A percentile compares a stretch with the other conserved stretches of the same genome.
phyloP scores from a whole-genome alignment of 352 stramenopile genomes.

The Sclerospora graminicola region DNA sequence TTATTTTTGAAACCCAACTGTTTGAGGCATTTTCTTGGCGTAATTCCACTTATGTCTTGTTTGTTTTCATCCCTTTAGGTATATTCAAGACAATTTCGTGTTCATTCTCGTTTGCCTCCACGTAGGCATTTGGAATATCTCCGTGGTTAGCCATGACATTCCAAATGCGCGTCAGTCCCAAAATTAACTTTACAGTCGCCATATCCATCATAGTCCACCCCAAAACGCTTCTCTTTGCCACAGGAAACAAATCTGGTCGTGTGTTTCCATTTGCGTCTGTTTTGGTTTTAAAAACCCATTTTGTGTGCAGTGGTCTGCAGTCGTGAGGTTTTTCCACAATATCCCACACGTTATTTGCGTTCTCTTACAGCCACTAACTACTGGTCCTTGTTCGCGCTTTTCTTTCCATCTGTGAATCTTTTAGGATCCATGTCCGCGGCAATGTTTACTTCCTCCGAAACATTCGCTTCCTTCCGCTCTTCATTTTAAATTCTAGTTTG shows the following conservation, averaged over 20 bases:
- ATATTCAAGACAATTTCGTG: not conserved
- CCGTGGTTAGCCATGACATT: not conserved
- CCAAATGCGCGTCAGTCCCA: not conserved
- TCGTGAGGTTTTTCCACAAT: not conserved
- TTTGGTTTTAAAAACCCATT: not conserved
- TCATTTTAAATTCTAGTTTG: no score
- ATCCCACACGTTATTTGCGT: no score
- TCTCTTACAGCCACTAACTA: not conserved
- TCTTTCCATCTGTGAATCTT: no score
- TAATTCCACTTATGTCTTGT: no score
- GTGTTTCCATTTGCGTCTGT: not conserved
- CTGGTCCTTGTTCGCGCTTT: not conserved
- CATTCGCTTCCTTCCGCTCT: no score
- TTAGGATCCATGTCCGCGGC: no score
- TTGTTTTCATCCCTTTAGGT: not conserved
- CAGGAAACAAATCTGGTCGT: not conserved
- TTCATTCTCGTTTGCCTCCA: not conserved
- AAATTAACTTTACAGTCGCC: not conserved
- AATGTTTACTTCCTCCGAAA: no score
- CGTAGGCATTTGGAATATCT: not conserved
- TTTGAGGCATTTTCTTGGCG: not conserved
- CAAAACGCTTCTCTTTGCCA: no score
- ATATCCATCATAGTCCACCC: not conserved
- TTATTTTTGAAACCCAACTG: not conserved
- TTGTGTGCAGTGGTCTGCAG: no score